Evolutionary conservation across 2,329 filamentous ascomycete species (phyloP), one percentile per base, ranked within the genome.

Genomic region (Orbilia ellipsospora): DNA sequence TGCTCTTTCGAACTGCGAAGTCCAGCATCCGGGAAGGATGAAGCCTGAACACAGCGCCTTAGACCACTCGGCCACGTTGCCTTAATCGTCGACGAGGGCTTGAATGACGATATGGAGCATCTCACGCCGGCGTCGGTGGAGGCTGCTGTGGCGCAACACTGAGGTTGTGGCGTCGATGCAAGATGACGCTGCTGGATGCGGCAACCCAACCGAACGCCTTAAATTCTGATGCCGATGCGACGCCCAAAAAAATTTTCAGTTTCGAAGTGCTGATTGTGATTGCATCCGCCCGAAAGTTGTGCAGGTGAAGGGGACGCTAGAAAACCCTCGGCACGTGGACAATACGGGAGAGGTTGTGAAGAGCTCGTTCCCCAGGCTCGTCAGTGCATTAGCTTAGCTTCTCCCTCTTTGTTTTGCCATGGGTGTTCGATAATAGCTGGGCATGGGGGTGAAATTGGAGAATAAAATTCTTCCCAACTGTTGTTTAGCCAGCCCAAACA

Each of bases 1-100:
- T 77, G 77, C 78, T 77, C 72, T 77, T 79, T 70, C 77, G 72
- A 72, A 78, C 78, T 78, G 77, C 72, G 77, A 77, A 77, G 77
- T 70, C 78, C 67, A 78, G 76, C 78, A 72, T 76, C 57, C 36
- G 59, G 64, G 59, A 61, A 65, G 65, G 72, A 75, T 63, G 59
- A 42, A 65, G 59, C 72, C 72, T 75, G 72, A 75, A 75, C 72
- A 75, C 78, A 78, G 76, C 76, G 77, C 77, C 78, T 79, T 78
- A 78, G 73, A 78, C 76, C 73, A 78, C 77, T 79, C 78, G 76
- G 77, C 76, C 73, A 78, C 69, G 66, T 66, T 77, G 60, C 73
- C 76, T 70, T 28, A 55, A 36, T 36, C 31, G 31, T 36, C 6
- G 31, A 36, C 31, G 31, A 36, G 1, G 31, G 10, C 31, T 1